Evolutionary conservation across 371 early-diverging fungal genomes (phyloP).

Genomic region (Mortierella sp.): DNA sequence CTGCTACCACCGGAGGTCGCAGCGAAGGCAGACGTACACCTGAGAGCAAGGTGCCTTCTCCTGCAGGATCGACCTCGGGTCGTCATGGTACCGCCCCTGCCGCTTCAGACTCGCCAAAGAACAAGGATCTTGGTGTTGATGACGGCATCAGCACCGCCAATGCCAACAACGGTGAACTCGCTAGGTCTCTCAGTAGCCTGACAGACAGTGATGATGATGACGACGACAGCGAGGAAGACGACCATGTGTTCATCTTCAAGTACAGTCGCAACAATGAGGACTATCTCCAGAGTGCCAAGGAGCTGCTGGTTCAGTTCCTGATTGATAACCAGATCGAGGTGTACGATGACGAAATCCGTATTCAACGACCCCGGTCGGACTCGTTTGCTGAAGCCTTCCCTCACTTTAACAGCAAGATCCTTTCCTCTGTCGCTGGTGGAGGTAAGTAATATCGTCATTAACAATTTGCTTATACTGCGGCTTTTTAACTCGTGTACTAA

Average conservation of each 20-base stretch:
- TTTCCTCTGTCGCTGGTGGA: slow-evolving; percentile 49
- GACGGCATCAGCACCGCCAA: not conserved
- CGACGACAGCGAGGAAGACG: slow-evolving; percentile 42
- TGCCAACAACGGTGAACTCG: slow-evolving; percentile 19
- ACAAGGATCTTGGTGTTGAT: not conserved
- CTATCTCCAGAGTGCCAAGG: slow-evolving; percentile 58
- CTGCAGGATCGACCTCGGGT: not conserved
- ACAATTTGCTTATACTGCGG: not conserved
- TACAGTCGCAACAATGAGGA: slow-evolving; percentile 59
- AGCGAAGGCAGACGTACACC: not conserved
- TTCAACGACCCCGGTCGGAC: slow-evolving; percentile 54
- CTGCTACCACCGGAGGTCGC: not conserved
- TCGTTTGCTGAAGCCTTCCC: slow-evolving; percentile 59
- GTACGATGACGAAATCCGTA: slow-evolving; percentile 48
- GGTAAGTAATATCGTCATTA: slow-evolving; percentile 13
- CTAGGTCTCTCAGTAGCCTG: slow-evolving; percentile 44
- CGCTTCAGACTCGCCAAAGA: not conserved
- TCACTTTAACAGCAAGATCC: slow-evolving; percentile 57
- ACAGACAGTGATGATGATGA: slow-evolving; percentile 46
- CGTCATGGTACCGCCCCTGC: not conserved
- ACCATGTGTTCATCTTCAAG: slow-evolving; percentile 55
- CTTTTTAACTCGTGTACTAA: not conserved
- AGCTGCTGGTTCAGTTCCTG: slow-evolving; percentile 61
- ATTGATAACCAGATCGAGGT: slow-evolving; percentile 62
- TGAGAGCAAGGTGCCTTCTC: not conserved